These are phyloP conservation scores for Apiospora kogelbergensis DNA, from an alignment of 2,329 filamentous ascomycete genomes.

Conservation along the genomic window DNA sequence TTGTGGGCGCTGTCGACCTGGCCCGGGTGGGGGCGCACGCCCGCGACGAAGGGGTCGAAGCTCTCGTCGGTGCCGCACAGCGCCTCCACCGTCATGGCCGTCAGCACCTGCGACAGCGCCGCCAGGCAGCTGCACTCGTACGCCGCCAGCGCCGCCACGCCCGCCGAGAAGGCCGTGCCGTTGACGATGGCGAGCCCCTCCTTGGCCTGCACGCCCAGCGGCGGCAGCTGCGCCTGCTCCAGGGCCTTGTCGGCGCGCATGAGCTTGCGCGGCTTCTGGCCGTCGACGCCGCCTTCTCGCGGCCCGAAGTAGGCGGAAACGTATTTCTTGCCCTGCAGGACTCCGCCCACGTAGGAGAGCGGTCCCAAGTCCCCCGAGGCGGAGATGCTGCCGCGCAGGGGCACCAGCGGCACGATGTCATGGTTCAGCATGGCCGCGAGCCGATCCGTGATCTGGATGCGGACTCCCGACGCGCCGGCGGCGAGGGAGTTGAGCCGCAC, in stretches of 20 bases:
- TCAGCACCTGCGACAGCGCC: conserved; percentile 56
- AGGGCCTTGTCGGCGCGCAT: conserved; percentile 37
- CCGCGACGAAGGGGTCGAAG: conserved; percentile 58
- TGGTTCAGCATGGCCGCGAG: conserved; percentile 44
- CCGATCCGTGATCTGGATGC: conserved; percentile 38
- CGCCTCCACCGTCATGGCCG: conserved; percentile 61
- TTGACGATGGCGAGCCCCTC: conserved; percentile 49
- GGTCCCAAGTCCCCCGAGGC: conserved; percentile 50
- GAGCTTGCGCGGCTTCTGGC: background rate
- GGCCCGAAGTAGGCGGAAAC: conserved; percentile 10
- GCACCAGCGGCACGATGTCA: conserved; percentile 44
- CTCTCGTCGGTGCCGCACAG: conserved; percentile 55
- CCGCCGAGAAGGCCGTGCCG: conserved; percentile 42
- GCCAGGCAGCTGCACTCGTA: conserved; percentile 54
- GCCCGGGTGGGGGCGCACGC: conserved; percentile 58
- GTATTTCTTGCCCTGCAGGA: conserved; percentile 30
- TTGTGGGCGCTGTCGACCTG: conserved; percentile 58
- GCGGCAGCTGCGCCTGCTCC: conserved; percentile 29
- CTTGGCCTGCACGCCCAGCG: conserved; percentile 29
- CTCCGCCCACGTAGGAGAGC: conserved; percentile 41
- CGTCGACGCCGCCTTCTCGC: background rate
- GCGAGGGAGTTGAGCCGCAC: conserved; percentile 27
- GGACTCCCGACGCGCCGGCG: conserved; percentile 38
- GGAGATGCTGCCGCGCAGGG: conserved; percentile 49
- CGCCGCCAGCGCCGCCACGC: conserved; percentile 44